Conservation (phyloP, 2,329 filamentous ascomycete genomes). For the Corynespora cassiicola region DNA sequence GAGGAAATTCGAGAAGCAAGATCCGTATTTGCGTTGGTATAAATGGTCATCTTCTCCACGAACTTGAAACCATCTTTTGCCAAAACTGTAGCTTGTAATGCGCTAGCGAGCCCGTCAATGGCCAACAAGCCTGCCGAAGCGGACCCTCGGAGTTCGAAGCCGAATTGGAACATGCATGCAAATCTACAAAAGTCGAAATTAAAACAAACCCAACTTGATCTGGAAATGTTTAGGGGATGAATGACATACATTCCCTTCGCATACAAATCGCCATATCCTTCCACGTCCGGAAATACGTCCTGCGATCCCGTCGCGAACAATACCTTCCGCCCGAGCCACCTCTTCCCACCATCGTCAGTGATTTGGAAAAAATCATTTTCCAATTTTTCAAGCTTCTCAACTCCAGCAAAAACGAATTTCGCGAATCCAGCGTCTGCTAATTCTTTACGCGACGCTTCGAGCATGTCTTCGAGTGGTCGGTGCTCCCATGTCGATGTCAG, state of each 20-base stretch:
- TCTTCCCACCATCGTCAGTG: conserved; percentile 46
- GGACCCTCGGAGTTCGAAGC: conserved; percentile 9
- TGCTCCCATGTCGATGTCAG: background rate
- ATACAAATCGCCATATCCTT: conserved; percentile 61
- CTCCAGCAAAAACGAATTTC: too few relatives aligned
- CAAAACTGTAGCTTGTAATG: too few relatives aligned
- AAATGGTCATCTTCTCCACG: background rate
- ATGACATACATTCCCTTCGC: conserved; percentile 53
- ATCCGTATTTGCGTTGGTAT: conserved; percentile 1
- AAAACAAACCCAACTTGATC: too few relatives aligned
- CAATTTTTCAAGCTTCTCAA: too few relatives aligned
- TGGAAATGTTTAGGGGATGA: too few relatives aligned
- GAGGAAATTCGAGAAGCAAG: too few relatives aligned
- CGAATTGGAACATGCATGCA: conserved; percentile 14
- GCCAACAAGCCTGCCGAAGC: conserved; percentile 10
- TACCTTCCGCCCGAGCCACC: conserved; percentile 57
- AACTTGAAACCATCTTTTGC: background rate
- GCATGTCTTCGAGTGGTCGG: too few relatives aligned
- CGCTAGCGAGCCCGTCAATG: background rate
- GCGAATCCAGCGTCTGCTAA: too few relatives aligned
- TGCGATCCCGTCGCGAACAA: conserved; percentile 59
- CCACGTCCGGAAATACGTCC: conserved; percentile 56
- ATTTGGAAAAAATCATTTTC: conserved; percentile 35
- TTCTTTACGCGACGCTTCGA: too few relatives aligned
- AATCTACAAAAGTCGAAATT: too few relatives aligned